Percentiles rank a stretch among this genome's conserved stretches.
phyloP scores from a whole-genome alignment of 1,284 basidiomycete genomes.

The Ceratobasidium sp. region DNA sequence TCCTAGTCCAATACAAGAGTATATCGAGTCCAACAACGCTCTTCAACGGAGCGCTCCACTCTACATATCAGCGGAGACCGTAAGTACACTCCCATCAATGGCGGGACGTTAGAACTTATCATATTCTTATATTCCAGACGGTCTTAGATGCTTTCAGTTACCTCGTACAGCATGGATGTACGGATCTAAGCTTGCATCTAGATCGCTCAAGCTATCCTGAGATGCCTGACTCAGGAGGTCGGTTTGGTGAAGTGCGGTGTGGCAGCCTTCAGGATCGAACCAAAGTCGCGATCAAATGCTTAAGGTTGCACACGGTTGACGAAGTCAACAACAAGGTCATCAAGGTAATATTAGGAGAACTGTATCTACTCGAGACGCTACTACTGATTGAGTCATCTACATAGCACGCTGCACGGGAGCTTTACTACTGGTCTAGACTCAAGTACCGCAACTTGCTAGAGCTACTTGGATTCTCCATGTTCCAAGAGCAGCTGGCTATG shows the following conservation, averaged over 20 bases:
- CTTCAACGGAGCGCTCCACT: no score
- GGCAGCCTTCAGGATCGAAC: not conserved
- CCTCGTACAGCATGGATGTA: not conserved
- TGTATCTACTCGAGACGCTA: no score
- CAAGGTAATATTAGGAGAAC: no score
- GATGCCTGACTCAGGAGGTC: not conserved
- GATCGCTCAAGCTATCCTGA: not conserved
- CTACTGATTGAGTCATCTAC: not conserved
- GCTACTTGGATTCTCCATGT: conserved; percentile 1
- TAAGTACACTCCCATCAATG: no score
- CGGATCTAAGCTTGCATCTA: not conserved
- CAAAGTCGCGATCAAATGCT: not conserved
- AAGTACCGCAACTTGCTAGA: conserved; percentile 7
- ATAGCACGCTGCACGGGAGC: conserved; percentile 21
- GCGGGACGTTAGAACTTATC: no score
- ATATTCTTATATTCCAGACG: not conserved
- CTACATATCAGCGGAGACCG: no score
- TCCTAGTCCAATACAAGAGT: no score
- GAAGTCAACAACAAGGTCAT: not conserved
- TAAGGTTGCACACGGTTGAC: not conserved
- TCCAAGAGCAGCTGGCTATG: conserved; percentile 18
- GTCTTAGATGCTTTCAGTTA: not conserved
- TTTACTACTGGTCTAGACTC: conserved; percentile 22
- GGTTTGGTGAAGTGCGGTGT: conserved; percentile 7
- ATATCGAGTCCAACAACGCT: no score